Conservation (phyloP, 169 alveolate genomes). For the Plasmodium vinckei region DNA sequence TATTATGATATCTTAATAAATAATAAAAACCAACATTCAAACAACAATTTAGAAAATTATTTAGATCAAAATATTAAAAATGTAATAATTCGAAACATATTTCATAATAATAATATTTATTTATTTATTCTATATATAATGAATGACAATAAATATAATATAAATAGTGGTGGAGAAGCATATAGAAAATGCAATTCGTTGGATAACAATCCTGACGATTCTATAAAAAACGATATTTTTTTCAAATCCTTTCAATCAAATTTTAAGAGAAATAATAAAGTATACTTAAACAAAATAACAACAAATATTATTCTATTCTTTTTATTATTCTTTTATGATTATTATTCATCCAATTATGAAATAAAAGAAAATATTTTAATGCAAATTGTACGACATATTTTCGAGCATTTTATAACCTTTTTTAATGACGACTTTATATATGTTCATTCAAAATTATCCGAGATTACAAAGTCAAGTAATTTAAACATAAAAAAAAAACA, state of each 20-base stretch:
- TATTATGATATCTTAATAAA: conserved; percentile 21
- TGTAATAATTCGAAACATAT: conserved; percentile 43
- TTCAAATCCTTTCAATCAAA: not conserved
- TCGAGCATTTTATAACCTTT: conserved; percentile 61
- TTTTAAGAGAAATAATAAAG: conserved; percentile 39
- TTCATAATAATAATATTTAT: conserved; percentile 64
- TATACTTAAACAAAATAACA: conserved; percentile 63
- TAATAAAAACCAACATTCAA: conserved; percentile 31
- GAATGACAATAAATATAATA: conserved; percentile 55
- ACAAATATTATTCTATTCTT: conserved; percentile 64
- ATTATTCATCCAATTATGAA: conserved; percentile 61
- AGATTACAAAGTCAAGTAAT: conserved; percentile 14
- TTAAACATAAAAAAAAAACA: conserved; percentile 10
- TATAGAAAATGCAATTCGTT: conserved; percentile 3
- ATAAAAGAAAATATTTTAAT: conserved; percentile 71
- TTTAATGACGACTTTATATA: conserved; percentile 26
- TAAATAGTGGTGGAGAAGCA: not conserved
- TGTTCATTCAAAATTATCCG: conserved; percentile 12
- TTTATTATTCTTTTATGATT: conserved; percentile 73
- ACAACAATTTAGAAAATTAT: conserved; percentile 47
- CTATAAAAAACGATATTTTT: too few relatives aligned
- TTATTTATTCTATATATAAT: conserved; percentile 60
- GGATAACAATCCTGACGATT: not conserved
- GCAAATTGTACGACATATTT: conserved; percentile 68
- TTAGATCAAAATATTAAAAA: conserved; percentile 59